Conservation (phyloP, 345 rosid species). For the Syzygium grande region DNA sequence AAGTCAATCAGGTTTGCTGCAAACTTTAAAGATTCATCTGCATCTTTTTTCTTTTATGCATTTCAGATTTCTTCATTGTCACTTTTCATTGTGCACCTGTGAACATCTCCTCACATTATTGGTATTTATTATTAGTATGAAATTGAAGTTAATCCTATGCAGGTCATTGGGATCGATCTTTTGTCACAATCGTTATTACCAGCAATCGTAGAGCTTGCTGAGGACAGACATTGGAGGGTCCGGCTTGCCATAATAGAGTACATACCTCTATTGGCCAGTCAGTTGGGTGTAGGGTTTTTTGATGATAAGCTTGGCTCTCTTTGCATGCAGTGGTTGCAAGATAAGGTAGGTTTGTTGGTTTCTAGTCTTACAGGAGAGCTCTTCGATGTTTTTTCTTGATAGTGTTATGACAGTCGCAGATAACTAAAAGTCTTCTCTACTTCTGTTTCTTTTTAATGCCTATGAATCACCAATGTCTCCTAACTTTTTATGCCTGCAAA, state of each 20-base stretch:
- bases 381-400: not conserved
- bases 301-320: conserved; percentile 90
- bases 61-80: not conserved
- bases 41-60: not conserved
- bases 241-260: conserved; percentile 95
- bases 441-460: not conserved
- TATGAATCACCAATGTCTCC: not conserved
- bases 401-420: not conserved
- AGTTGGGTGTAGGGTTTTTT: conserved; percentile 87
- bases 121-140: not conserved
- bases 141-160: conserved; percentile 3
- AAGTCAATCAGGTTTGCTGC: conserved; percentile 85
- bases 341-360: conserved; percentile 80
- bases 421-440: not conserved
- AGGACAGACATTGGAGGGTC: conserved; percentile 97
- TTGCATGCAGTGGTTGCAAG: conserved; percentile 98
- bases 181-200: conserved; percentile 88
- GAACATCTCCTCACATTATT: not conserved
- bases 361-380: not conserved
- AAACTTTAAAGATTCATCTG: not conserved
- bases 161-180: conserved; percentile 96
- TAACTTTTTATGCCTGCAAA: not conserved
- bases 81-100: not conserved
- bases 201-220: conserved; percentile 96
- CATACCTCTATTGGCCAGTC: conserved; percentile 90